These are phyloP conservation scores for Mucor velutinosus DNA, from an alignment of 371 early-diverging fungal genomes.

Conservation along the genomic window DNA sequence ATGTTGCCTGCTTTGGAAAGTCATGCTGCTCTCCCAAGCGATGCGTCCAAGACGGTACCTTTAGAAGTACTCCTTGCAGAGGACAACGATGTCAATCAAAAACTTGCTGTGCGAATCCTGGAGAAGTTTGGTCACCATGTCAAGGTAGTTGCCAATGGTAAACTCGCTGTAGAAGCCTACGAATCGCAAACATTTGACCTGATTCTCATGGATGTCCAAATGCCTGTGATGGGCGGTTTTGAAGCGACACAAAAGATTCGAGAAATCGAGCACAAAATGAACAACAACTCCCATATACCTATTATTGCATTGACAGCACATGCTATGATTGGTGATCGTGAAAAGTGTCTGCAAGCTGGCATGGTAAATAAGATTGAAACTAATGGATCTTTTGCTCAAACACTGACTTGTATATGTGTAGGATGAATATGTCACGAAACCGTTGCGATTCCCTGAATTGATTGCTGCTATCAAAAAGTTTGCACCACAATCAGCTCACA, in stretches of 20 bases:
- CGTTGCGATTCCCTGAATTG: conserved; percentile 60
- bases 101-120: conserved; percentile 73
- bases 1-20: conserved; percentile 72
- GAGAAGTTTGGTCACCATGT: conserved; percentile 77
- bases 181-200: conserved; percentile 62
- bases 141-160: conserved; percentile 73
- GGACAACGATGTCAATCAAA: conserved; percentile 84
- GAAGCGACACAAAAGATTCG: conserved; percentile 77
- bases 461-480: conserved; percentile 67
- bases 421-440: conserved; percentile 80
- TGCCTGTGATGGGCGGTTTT: conserved; percentile 81
- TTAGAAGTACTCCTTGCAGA: conserved; percentile 77
- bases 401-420: conserved; percentile 10
- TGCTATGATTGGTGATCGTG: conserved; percentile 83
- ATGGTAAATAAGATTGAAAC: conserved; percentile 54
- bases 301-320: conserved; percentile 82
- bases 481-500: conserved; percentile 26
- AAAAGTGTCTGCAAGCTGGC: conserved; percentile 72
- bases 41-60: conserved; percentile 52
- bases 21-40: conserved; percentile 57
- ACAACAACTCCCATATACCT: conserved; percentile 56
- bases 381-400: background rate
- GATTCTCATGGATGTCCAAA: conserved; percentile 81
- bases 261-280: conserved; percentile 53
- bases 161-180: conserved; percentile 72